Percentiles rank a stretch among this genome's conserved stretches.
Conservation (phyloP, 495 filamentous ascomycete species). For the Aspergillus mulundensis region DNA sequence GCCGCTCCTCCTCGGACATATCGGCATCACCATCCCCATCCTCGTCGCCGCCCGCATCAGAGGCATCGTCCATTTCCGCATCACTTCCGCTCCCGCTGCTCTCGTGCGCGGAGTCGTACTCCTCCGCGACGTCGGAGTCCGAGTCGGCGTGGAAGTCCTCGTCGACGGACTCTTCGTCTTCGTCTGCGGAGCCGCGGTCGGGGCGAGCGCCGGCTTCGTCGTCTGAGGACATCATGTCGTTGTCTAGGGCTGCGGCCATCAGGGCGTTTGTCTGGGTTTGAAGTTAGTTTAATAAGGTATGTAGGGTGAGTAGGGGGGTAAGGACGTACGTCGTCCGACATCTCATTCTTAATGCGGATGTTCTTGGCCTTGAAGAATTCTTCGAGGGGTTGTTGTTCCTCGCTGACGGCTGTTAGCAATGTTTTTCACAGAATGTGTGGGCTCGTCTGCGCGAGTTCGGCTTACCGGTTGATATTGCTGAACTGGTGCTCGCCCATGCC, state of each 20-base stretch:
- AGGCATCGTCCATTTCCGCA: conserved; percentile 58
- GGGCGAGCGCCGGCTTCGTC: conserved; percentile 64
- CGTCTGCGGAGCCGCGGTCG: conserved; percentile 87
- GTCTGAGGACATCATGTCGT: conserved; percentile 75
- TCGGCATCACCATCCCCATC: conserved; percentile 38
- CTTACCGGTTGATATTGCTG: conserved; percentile 94
- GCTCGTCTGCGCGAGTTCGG: conserved; percentile 4
- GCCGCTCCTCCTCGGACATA: conserved; percentile 44
- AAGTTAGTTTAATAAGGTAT: neutral
- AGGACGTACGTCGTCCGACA: conserved; percentile 60
- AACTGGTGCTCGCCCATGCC: conserved; percentile 83
- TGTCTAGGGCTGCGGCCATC: conserved; percentile 74
- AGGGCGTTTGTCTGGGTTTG: conserved; percentile 49
- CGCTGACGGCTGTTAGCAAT: conserved; percentile 40
- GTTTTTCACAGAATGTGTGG: neutral
- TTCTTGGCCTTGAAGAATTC: conserved; percentile 93
- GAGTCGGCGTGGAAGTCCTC: conserved; percentile 92
- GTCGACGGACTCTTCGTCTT: conserved; percentile 90
- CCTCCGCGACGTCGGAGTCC: conserved; percentile 93
- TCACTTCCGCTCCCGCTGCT: conserved; percentile 71
- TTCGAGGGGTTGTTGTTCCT: conserved; percentile 93
- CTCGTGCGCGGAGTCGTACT: conserved; percentile 87
- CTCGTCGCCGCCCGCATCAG: conserved; percentile 49
- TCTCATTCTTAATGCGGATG: conserved; percentile 96
- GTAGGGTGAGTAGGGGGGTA: neutral